phyloP scores from a whole-genome alignment of 2,329 filamentous ascomycete species.

The Ustulina deusta region DNA sequence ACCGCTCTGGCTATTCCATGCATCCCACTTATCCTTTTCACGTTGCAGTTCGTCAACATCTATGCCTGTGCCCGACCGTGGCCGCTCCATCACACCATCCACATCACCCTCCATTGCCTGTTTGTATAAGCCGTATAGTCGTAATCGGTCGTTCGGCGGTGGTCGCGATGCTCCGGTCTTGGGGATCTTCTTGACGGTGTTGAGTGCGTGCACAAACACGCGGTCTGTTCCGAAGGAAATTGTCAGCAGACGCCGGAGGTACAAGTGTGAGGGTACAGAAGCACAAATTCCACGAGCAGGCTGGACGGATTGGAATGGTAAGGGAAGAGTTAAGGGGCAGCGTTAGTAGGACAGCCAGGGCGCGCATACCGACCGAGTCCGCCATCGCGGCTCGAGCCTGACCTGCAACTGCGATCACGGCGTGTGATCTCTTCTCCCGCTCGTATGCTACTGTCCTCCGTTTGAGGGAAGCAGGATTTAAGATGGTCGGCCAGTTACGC shows the following conservation, averaged over 20 bases:
- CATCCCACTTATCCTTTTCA: conserved; percentile 84
- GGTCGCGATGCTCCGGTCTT: conserved; percentile 92
- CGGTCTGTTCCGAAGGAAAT: conserved; percentile 71
- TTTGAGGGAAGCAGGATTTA: neutral
- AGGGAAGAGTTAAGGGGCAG: neutral
- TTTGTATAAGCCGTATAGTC: conserved; percentile 98
- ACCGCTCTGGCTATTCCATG: conserved; percentile 90
- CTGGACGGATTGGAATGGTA: neutral
- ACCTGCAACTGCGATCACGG: conserved; percentile 29
- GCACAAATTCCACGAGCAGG: neutral
- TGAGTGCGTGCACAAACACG: conserved; percentile 98
- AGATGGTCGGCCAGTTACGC: neutral
- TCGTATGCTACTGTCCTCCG: neutral
- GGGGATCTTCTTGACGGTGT: conserved; percentile 97
- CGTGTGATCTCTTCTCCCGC: conserved; percentile 5
- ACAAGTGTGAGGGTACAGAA: neutral
- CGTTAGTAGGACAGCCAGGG: neutral
- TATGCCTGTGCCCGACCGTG: conserved; percentile 63
- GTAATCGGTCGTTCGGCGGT: conserved; percentile 84
- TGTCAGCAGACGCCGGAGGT: conserved; percentile 24
- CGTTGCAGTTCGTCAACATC: conserved; percentile 66
- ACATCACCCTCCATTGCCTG: conserved; percentile 99
- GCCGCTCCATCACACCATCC: conserved; percentile 90
- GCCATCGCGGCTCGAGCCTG: conserved; percentile 56
- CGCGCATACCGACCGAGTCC: conserved; percentile 63